These are phyloP conservation scores for Solanum etuberosum DNA, from an alignment of 257 asterid species.

Conservation along the genomic window DNA sequence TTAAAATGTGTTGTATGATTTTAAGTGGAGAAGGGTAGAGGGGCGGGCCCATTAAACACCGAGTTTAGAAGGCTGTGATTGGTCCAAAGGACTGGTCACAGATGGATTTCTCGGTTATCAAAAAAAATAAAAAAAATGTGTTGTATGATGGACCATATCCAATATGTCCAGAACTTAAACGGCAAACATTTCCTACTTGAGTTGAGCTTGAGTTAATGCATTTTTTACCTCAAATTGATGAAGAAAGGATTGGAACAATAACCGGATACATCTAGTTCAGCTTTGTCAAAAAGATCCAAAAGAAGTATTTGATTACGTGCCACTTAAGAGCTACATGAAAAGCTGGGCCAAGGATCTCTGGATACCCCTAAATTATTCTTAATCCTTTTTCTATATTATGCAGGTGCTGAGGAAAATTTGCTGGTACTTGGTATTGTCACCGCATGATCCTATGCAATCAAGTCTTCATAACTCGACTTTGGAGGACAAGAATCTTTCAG, in stretches of 20 bases:
- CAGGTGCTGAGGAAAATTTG: slow-evolving; percentile 94
- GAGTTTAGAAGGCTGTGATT: too few relatives aligned
- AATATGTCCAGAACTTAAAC: neutral
- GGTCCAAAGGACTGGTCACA: too few relatives aligned
- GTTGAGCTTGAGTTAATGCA: neutral
- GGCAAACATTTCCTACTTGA: neutral
- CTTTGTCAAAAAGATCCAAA: neutral
- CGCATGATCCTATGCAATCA: slow-evolving; percentile 93
- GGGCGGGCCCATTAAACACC: too few relatives aligned
- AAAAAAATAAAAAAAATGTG: too few relatives aligned
- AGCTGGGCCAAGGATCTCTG: neutral
- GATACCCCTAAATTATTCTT: neutral
- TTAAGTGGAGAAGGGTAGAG: too few relatives aligned
- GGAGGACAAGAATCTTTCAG: slow-evolving; percentile 94
- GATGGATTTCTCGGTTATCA: too few relatives aligned
- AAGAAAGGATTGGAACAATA: neutral
- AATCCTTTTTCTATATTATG: neutral
- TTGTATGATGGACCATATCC: neutral
- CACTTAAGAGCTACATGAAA: neutral
- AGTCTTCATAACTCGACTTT: slow-evolving; percentile 87
- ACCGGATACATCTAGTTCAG: neutral
- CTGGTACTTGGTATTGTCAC: slow-evolving; percentile 88
- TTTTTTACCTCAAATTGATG: neutral
- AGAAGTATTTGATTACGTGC: neutral
- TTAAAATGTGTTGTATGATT: neutral